Evolutionary conservation across 306 rosid genomes (phyloP), one percentile per base, ranked within the genome.

Genomic region (Acacia melanoxylon): DNA sequence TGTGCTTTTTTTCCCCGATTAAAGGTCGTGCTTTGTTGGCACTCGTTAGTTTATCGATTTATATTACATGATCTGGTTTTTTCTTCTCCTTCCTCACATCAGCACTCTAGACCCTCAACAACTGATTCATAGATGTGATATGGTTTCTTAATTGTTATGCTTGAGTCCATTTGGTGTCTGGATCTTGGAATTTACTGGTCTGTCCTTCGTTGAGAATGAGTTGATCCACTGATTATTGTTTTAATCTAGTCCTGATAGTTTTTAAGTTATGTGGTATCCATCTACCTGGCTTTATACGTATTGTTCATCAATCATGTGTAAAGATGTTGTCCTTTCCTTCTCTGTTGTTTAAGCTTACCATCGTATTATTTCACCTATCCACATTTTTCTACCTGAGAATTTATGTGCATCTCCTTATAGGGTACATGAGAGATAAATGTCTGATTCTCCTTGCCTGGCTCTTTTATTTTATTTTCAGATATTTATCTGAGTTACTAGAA

Each of bases 401-500:
- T 22, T 69, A 10, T 41, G 19, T 22, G 54, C 45, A 69, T 69
- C 74, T n/a, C 11, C 17, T 82, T 33, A 33, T 76, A 17, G 41
- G 74, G 25, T 75, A 63, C 29, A 45, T 27, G 61, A 16, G 66
- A 16, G 44, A 51, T 77, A 69, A 35, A 9, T 79, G 46, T 44
- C 42, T 77, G 52, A 25, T 27, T 46, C 76, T 78, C 24, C 24
- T 74, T 62, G 45, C 33, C 52, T 75, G 71, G 31, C 80, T 79
- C 40, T 0, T 72, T 78, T 40, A 25, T 56, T 81, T 52, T 79
- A 35, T 42, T 79, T 69, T 61, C 89, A 96, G 99, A 73, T 93
- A 92, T 83, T 78, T 96, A 33, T 63, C 91, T 17, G 98, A 93
- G 85, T 82, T 96, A 75, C 86, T 96, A 75, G 92, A 82, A 16